These are phyloP conservation scores for Conoideocrella luteorostrata DNA, from an alignment of 2,329 filamentous ascomycete genomes.

Conservation along the genomic window DNA sequence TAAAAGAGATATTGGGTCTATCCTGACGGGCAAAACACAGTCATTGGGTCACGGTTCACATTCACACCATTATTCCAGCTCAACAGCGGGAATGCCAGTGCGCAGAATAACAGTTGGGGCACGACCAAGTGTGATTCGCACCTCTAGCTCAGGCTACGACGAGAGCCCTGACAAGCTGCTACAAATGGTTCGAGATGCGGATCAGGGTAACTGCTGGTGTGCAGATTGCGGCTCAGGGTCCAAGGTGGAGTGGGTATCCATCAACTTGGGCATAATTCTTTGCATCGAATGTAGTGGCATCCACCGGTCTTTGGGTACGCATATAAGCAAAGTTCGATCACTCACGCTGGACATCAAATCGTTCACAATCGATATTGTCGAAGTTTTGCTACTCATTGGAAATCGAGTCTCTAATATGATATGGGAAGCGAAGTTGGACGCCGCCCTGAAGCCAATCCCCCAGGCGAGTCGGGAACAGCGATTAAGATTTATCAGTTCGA, in stretches of 20 bases:
- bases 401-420: slow-evolving; percentile 95
- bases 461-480: slow-evolving; percentile 83
- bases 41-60: slow-evolving; percentile 54
- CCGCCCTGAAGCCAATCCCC: slow-evolving; percentile 63
- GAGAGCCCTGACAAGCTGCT: slow-evolving; percentile 81
- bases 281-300: slow-evolving; percentile 99
- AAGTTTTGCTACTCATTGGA: slow-evolving; percentile 82
- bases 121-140: slow-evolving; percentile 64
- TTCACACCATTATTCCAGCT: slow-evolving; percentile 39
- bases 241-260: slow-evolving; percentile 98
- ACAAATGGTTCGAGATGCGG: slow-evolving; percentile 78
- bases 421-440: slow-evolving; percentile 84
- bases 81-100: slow-evolving; percentile 53
- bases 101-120: slow-evolving; percentile 89
- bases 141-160: slow-evolving; percentile 65
- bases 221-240: slow-evolving; percentile 87
- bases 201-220: slow-evolving; percentile 89
- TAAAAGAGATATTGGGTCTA: slow-evolving; percentile 83
- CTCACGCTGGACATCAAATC: slow-evolving; percentile 92
- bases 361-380: slow-evolving; percentile 95
- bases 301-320: slow-evolving; percentile 89
- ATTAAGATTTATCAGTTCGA: slow-evolving; percentile 88
- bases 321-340: slow-evolving; percentile 95
- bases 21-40: slow-evolving; percentile 85
- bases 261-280: slow-evolving; percentile 91